Evolutionary conservation across 2,329 filamentous ascomycete genomes (phyloP), one percentile per base, ranked within the genome.

Genomic region (Diaporthe ampelina): DNA sequence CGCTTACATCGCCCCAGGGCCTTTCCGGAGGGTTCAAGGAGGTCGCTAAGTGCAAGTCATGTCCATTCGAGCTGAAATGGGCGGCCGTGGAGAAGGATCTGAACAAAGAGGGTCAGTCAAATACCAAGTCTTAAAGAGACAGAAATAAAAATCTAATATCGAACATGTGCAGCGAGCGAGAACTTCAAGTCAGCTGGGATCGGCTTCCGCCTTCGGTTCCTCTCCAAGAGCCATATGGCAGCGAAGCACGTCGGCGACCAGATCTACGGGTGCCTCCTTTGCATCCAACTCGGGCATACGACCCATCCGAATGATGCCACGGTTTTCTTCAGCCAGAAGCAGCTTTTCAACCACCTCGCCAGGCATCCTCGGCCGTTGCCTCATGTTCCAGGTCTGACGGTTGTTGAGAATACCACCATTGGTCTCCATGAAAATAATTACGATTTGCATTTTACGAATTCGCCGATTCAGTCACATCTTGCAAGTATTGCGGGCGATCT

Each of bases 251-350:
- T 86, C 21, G 88, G 90, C 57, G 88, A 90, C 75, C 83, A 87
- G 69, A 79, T 89, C 58, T 91, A 89, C 77, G 88, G 83, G 4
- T 91, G 89, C n/a, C 76, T 89, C 1, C 90, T 91, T 77, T 91
- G 89, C 78, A 81, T 89, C 5, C 84, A 87, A 7, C 75, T 82
- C 24, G 88, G 88, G 0, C 82, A 79, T n/a, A 90, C 88, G 0
- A 79, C 86, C 3, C 87, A 90, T 65, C 85, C 88, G 72, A 87
- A 87, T 76, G 89, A 91, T 63, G 86, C 89, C 3, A 91, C 89
- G 0, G 87, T 91, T 11, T 91, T 91, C 79, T 88, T 89, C 78
- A 86, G 80, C 59, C 86, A 88, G 63, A 86, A 85, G 74, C 84
- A 88, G 61, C 83, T 91, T 5, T 90, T 90, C 74, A 80, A 83